A percentile compares a stretch with the other conserved stretches of the same genome.
Evolutionary conservation across 2,329 filamentous ascomycete genomes (phyloP).

Genomic region (Botrytis squamosa): DNA sequence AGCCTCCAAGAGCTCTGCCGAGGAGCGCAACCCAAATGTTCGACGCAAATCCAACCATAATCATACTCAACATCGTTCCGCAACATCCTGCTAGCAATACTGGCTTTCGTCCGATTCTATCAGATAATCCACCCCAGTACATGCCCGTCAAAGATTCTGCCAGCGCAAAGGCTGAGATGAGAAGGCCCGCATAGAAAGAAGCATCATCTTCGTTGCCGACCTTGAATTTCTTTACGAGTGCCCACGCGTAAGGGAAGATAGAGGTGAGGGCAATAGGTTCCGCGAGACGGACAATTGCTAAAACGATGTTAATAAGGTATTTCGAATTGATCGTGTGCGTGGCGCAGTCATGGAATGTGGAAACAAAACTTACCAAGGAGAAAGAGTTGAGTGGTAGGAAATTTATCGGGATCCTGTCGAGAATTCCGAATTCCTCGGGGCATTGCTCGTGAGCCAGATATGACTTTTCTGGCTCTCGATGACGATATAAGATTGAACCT

Average conservation of each 20-base stretch:
- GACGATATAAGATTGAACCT: background rate
- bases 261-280: slow-evolving; percentile 92
- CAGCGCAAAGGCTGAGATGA: slow-evolving; percentile 83
- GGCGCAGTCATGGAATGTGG: slow-evolving; percentile 17
- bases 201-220: slow-evolving; percentile 72
- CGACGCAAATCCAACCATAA: slow-evolving; percentile 77
- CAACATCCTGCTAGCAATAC: slow-evolving; percentile 77
- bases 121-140: slow-evolving; percentile 83
- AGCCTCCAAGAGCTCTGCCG: slow-evolving; percentile 73
- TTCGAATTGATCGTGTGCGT: slow-evolving; percentile 3
- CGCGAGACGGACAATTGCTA: slow-evolving; percentile 87
- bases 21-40: slow-evolving; percentile 82
- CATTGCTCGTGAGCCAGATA: slow-evolving; percentile 31
- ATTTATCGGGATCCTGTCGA: slow-evolving; percentile 66
- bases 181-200: slow-evolving; percentile 82
- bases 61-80: slow-evolving; percentile 78
- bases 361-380: slow-evolving; percentile 65
- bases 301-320: slow-evolving; percentile 23
- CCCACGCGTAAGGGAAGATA: slow-evolving; percentile 90
- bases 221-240: slow-evolving; percentile 73
- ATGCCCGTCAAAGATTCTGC: slow-evolving; percentile 82
- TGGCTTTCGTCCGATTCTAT: slow-evolving; percentile 80
- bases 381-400: slow-evolving; percentile 80
- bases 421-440: slow-evolving; percentile 33
- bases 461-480: slow-evolving; percentile 29